Conservation (phyloP, 441 rosid species). For the Sinapis alba region DNA sequence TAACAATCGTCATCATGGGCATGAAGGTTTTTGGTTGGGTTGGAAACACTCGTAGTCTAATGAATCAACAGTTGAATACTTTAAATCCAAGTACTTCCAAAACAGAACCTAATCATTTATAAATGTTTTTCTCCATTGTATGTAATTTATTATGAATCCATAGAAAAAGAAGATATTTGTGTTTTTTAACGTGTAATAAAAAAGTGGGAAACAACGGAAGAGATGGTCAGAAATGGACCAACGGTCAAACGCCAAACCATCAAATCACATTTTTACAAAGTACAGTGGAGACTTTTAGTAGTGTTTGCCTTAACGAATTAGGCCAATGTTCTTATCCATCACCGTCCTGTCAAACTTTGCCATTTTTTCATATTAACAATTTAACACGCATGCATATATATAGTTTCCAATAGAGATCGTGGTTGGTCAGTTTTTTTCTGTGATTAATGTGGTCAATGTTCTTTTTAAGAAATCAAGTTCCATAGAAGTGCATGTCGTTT, state of each 20-base stretch:
- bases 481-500: neutral
- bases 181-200: neutral
- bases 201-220: constrained; percentile 1
- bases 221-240: constrained; percentile 25
- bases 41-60: neutral
- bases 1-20: neutral
- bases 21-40: neutral
- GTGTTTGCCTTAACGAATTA: constrained; percentile 30
- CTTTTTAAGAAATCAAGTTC: neutral
- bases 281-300: constrained; percentile 21
- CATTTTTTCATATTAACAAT: neutral
- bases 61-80: neutral
- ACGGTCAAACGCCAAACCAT: constrained; percentile 36
- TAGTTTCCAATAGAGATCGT: neutral
- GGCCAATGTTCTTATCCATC: constrained; percentile 34
- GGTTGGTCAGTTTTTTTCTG: constrained; percentile 19
- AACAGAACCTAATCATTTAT: constrained; percentile 1
- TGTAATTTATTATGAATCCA: neutral
- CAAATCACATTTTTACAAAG: constrained; percentile 27
- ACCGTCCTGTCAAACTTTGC: constrained; percentile 10
- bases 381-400: constrained; percentile 15
- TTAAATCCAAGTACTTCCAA: constrained; percentile 5
- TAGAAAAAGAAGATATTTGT: neutral
- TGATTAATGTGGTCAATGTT: constrained; percentile 7
- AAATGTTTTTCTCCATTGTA: neutral